Evolutionary conservation across 495 filamentous ascomycete species (phyloP), one percentile per base, ranked within the genome.

Genomic region (Rostrohypoxylon terebratum): DNA sequence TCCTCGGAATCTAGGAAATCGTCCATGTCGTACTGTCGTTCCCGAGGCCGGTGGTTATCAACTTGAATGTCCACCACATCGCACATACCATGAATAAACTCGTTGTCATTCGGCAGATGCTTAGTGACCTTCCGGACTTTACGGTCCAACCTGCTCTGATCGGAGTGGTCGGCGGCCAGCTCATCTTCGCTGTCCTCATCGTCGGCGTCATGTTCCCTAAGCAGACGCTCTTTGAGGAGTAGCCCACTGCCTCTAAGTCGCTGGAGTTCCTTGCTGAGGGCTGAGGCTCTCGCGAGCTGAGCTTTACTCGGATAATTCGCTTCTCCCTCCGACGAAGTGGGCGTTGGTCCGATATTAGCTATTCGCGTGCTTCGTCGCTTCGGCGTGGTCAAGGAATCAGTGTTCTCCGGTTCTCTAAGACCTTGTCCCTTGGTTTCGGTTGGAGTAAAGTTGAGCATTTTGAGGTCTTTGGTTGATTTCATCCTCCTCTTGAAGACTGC

Each of bases 1-100:
- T 88, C 89, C 1, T 79, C 74, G 62, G 93, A 90, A 69, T 96
- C 93, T 3, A 96, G 76, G 75, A 97, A 97, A 73, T 97, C 92
- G 10, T 85, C 85, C 81, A 95, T 94, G 20, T 85, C 87, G 71
- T 86, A 91, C 44, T 90, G 90, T n/a, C 81, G 83, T 71, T 96
- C 94, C 0, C 82, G 86, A 18, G 91, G 91, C 47, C 93, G 89
- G 72, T 92, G 88, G 77, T 96, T 95, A 75, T 97, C 94, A 58
- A 97, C 91, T 18, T 88, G 83, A 48, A 97, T 85, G 48, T 89
- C 87, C n/a, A 97, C 93, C 36, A 88, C 81, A 23, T 94, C 84
- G 78, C 94, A 97, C 84, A 93, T 84, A 1, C 94, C 93, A 51
- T 96, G 94, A 14, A 90, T 79, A 64, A 84, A 82, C 1, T 78